A percentile compares a stretch with the other conserved stretches of the same genome.
Conservation (phyloP, 2,329 filamentous ascomycete species). For the Venturiaceae sp. region DNA sequence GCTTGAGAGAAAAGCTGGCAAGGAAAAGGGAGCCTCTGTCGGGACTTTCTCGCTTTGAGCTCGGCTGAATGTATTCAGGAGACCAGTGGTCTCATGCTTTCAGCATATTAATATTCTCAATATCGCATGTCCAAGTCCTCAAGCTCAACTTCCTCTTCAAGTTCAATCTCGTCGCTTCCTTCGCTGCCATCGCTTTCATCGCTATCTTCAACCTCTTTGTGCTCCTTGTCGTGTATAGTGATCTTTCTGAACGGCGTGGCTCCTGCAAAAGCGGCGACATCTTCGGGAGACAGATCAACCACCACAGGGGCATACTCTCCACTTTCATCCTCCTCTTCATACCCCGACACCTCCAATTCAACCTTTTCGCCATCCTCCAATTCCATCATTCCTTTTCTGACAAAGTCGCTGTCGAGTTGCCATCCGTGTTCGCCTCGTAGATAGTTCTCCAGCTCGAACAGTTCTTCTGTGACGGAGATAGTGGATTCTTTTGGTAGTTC, state of each 20-base stretch:
- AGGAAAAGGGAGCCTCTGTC: too few species aligned
- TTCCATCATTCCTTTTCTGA: constrained; percentile 48
- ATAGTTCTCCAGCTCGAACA: constrained; percentile 45
- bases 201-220: neutral
- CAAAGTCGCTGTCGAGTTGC: constrained; percentile 42
- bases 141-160: neutral
- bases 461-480: constrained; percentile 35
- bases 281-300: constrained; percentile 38
- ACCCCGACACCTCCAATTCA: constrained; percentile 44
- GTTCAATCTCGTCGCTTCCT: neutral
- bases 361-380: constrained; percentile 55
- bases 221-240: neutral
- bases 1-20: too few species aligned
- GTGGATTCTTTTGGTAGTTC: constrained; percentile 30
- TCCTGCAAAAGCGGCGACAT: constrained; percentile 1
- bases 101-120: neutral
- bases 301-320: constrained; percentile 55
- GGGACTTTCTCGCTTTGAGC: too few species aligned
- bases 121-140: constrained; percentile 3
- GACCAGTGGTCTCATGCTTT: too few species aligned
- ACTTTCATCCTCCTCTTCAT: constrained; percentile 50
- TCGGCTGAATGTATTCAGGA: too few species aligned
- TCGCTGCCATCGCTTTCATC: neutral
- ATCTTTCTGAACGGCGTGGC: neutral
- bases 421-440: constrained; percentile 47